These are phyloP conservation scores for Pneumocystis sp. DNA, from an alignment of 1,139 yeast genomes.

Conservation along the genomic window DNA sequence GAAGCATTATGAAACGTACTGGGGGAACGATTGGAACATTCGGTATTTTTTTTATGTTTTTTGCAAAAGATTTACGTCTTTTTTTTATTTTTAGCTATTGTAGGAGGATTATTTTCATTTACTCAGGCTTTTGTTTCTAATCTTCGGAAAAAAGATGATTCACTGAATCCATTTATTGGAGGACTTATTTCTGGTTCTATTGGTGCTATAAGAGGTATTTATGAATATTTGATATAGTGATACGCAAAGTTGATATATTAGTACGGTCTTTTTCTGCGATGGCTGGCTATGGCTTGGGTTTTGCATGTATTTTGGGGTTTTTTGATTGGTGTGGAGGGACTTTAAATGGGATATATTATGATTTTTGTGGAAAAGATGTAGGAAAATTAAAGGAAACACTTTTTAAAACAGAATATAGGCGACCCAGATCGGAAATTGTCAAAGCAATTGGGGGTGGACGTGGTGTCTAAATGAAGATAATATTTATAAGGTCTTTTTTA, in stretches of 20 bases:
- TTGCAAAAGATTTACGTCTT: not conserved
- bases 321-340: slow-evolving; percentile 16
- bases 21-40: slow-evolving; percentile 12
- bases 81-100: slow-evolving; percentile 17
- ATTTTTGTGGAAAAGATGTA: slow-evolving; percentile 5
- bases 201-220: slow-evolving; percentile 25
- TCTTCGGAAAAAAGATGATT: slow-evolving; percentile 31
- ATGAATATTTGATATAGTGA: not conserved
- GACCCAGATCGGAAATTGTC: slow-evolving; percentile 9
- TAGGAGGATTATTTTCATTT: slow-evolving; percentile 30
- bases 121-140: slow-evolving; percentile 30
- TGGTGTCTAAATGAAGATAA: not conserved
- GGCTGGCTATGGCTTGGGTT: slow-evolving; percentile 31
- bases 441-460: slow-evolving; percentile 4
- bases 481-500: not conserved
- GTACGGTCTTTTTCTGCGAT: slow-evolving; percentile 29
- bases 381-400: slow-evolving; percentile 3
- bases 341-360: slow-evolving; percentile 7
- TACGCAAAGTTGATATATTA: not conserved
- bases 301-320: slow-evolving; percentile 27
- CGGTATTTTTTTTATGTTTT: not conserved
- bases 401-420: slow-evolving; percentile 10
- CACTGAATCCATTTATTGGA: slow-evolving; percentile 35
- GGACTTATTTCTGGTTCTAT: slow-evolving; percentile 37
- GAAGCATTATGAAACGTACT: slow-evolving; percentile 21